Conservation (phyloP, 352 stramenopile species). For the Phytophthora crassamura region DNA sequence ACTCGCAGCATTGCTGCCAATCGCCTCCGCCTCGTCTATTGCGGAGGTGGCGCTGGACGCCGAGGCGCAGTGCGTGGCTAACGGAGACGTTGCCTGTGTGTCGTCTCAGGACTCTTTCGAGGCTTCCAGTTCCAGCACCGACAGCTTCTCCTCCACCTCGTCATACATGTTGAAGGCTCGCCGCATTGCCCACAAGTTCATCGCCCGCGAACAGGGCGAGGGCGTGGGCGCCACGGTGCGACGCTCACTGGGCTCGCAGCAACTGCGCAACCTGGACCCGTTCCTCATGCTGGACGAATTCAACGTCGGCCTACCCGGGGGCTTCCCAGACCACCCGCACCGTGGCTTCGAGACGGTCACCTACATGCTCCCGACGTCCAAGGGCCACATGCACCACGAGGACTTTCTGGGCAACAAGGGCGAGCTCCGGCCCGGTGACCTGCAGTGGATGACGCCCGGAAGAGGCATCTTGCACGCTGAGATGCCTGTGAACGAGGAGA, state of each 20-base stretch:
- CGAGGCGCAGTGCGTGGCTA: slow-evolving; percentile 32
- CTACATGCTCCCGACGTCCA: slow-evolving; percentile 78
- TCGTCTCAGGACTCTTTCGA: slow-evolving; percentile 16
- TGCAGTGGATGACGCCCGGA: slow-evolving; percentile 70
- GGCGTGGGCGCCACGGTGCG: slow-evolving; percentile 63
- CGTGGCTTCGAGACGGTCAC: slow-evolving; percentile 93
- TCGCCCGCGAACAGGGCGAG: slow-evolving; percentile 59
- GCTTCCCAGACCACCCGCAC: slow-evolving; percentile 92
- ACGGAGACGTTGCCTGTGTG: slow-evolving; percentile 33
- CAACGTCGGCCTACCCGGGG: slow-evolving; percentile 63
- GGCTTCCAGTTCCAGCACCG: background rate
- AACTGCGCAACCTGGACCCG: slow-evolving; percentile 58
- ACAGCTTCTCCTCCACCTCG: slow-evolving; percentile 9
- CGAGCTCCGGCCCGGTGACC: slow-evolving; percentile 49
- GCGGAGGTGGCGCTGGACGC: slow-evolving; percentile 15
- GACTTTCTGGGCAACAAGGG: slow-evolving; percentile 80
- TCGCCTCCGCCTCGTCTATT: slow-evolving; percentile 5
- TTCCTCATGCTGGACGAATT: slow-evolving; percentile 75
- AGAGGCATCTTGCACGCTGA: slow-evolving; percentile 62
- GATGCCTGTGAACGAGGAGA: slow-evolving; percentile 46
- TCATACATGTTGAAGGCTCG: slow-evolving; percentile 40
- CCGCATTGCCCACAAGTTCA: slow-evolving; percentile 59
- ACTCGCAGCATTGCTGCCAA: background rate
- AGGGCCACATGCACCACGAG: slow-evolving; percentile 87
- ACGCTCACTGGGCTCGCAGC: slow-evolving; percentile 55